A percentile compares a stretch with the other conserved stretches of the same genome.
Evolutionary conservation across 2,329 filamentous ascomycete species (phyloP).

Genomic region (Pseudogymnoascus sp.): DNA sequence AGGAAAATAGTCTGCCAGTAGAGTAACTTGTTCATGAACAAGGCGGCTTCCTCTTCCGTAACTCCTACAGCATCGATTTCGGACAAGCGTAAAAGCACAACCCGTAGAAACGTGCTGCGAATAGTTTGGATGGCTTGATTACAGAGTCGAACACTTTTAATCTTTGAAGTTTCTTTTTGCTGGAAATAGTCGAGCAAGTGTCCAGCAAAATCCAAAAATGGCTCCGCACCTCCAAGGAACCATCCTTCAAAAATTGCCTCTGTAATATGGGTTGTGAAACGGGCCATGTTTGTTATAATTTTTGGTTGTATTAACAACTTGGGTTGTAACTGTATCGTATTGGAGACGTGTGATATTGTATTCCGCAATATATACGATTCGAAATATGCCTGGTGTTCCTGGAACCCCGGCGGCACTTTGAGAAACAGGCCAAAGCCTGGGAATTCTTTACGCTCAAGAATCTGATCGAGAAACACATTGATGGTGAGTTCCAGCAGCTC

Average conservation of each 20-base stretch:
- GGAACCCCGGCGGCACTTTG: conserved; percentile 84
- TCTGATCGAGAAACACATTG: conserved; percentile 74
- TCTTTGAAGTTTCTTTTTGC: conserved; percentile 65
- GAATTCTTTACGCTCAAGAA: conserved; percentile 83
- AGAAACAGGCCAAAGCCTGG: conserved; percentile 75
- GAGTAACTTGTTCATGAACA: conserved; percentile 74
- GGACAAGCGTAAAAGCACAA: conserved; percentile 73
- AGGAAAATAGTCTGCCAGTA: conserved; percentile 96
- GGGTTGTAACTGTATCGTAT: conserved; percentile 61
- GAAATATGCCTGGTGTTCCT: conserved; percentile 92
- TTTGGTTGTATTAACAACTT: conserved; percentile 70
- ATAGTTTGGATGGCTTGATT: conserved; percentile 72
- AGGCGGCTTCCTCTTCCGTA: conserved; percentile 52
- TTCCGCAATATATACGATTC: conserved; percentile 80
- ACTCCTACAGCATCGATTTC: conserved; percentile 64
- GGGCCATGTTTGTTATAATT: conserved; percentile 76
- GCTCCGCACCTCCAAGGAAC: conserved; percentile 83
- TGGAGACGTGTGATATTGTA: conserved; percentile 62
- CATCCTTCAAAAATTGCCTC: conserved; percentile 94
- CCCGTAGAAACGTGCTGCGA: conserved; percentile 66
- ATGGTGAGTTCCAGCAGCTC: conserved; percentile 70
- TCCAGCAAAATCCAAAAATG: conserved; percentile 77
- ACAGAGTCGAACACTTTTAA: conserved; percentile 89
- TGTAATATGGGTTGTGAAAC: conserved; percentile 70
- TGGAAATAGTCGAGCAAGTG: conserved; percentile 82